Evolutionary conservation across 106 monocot species (phyloP), one percentile per base, ranked within the genome.

Genomic region (Allium fistulosum): DNA sequence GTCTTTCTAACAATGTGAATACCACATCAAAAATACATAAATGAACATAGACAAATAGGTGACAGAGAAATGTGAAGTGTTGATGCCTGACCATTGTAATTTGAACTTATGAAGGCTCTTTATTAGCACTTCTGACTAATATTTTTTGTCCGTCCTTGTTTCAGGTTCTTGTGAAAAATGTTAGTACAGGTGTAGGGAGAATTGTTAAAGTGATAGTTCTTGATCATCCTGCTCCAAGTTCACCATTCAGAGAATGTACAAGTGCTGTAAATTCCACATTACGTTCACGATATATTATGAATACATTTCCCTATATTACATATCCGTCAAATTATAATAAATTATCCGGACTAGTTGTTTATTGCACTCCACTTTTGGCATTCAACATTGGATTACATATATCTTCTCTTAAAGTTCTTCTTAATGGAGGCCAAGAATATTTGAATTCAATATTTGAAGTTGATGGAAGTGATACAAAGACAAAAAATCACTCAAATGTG

Each of bases 361-460:
- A 85, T 73, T 17, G 85, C 16, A 81, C 82, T 68, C 87, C 99
- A 61, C 63, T 85, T 57, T 74, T 99, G 60, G 99, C 85, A 70
- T 99, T 99, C 72, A 99, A 93, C 56, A 79, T 99, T 53, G 93
- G 92, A 46, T 71, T 93, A 73, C 87, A 99, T 74, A 45, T 75
- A 28, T 87, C 90, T n/a, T 75, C 80, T 67, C 71, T 99, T 16
- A 83, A 87, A 49, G 50, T 76, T 71, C 75, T 87, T 72, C 65
- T 86, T 63, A 70, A 72, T 22, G 74, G 73, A 47, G 89, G 79
- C 16, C 62, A 66, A 46, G 75, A 82, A 51, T 70, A 69, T 13
- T 63, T 93, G 8, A 75, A 83, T 11, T 79, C 63, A 47, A 59
- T 89, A 12, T 78, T 84, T 68, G 73, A 76, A 49, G 66, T 27